Conservation (phyloP, 2,329 filamentous ascomycete species). For the Colletotrichum sp. region DNA sequence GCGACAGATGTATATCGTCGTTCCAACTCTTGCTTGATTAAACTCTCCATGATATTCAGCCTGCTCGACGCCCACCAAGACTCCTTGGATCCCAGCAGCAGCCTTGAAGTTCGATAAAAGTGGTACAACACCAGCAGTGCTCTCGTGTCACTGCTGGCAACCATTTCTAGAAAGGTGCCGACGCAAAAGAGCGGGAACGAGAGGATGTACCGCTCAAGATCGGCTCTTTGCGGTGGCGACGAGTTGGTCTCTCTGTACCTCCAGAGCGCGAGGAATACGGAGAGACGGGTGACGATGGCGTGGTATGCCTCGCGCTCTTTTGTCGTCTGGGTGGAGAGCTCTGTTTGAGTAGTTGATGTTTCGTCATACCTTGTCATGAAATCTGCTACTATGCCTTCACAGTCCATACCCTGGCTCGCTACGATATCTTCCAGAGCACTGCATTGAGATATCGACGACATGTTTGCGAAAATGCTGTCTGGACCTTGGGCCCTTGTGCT, state of each 20-base stretch:
- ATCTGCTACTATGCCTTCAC: constrained; percentile 8
- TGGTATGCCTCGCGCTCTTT: constrained; percentile 24
- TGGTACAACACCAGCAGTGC: constrained; percentile 31
- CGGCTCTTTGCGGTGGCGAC: neutral
- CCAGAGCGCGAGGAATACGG: constrained; percentile 21
- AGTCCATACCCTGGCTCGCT: constrained; percentile 20
- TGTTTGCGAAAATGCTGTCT: constrained; percentile 23
- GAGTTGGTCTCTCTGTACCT: neutral
- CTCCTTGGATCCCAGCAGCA: constrained; percentile 20
- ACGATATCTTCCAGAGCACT: constrained; percentile 22
- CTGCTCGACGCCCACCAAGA: constrained; percentile 31
- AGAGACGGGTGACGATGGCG: constrained; percentile 20
- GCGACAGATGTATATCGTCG: neutral
- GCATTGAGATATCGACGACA: constrained; percentile 23
- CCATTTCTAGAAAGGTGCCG: constrained; percentile 27
- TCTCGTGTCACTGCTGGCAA: constrained; percentile 27
- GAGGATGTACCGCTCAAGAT: constrained; percentile 30
- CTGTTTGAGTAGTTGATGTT: neutral
- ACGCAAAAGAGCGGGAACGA: constrained; percentile 32
- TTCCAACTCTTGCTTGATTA: neutral
- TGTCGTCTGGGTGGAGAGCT: neutral
- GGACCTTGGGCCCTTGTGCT: neutral
- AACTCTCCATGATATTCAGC: constrained; percentile 22
- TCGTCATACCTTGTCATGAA: constrained; percentile 28
- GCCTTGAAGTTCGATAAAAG: constrained; percentile 27